Evolutionary conservation across 2,329 filamentous ascomycete genomes (phyloP).

Genomic region (Dichotomopilus funicola): DNA sequence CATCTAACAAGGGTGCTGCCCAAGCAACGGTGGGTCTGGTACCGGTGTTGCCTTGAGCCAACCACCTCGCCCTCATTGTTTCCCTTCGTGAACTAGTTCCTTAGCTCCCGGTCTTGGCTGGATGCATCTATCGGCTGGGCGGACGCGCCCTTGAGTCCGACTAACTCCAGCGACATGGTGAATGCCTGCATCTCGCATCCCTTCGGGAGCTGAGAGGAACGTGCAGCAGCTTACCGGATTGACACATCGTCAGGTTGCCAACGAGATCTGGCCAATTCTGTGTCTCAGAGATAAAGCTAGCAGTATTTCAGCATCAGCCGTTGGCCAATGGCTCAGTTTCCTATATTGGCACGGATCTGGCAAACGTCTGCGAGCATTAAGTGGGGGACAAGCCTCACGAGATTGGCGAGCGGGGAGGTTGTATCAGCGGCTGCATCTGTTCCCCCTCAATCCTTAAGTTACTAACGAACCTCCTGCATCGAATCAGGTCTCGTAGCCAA

Average conservation of each 20-base stretch:
- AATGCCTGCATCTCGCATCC: background rate
- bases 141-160: background rate
- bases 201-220: background rate
- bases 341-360: constrained; percentile 5
- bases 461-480: background rate
- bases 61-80: background rate
- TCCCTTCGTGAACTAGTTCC: background rate
- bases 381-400: background rate
- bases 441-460: background rate
- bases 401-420: constrained; percentile 13
- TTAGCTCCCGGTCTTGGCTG: background rate
- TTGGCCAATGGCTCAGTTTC: background rate
- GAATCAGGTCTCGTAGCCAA: background rate
- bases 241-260: background rate
- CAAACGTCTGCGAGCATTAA: background rate
- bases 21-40: background rate
- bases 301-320: background rate
- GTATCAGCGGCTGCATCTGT: constrained; percentile 3
- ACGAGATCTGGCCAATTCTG: constrained; percentile 13
- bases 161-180: background rate
- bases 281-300: constrained; percentile 11
- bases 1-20: no score
- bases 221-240: constrained; percentile 7
- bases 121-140: background rate
- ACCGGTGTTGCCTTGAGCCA: background rate